These are phyloP conservation scores for Leishmania amazonensis DNA, from an alignment of 208 protist species.

Conservation along the genomic window DNA sequence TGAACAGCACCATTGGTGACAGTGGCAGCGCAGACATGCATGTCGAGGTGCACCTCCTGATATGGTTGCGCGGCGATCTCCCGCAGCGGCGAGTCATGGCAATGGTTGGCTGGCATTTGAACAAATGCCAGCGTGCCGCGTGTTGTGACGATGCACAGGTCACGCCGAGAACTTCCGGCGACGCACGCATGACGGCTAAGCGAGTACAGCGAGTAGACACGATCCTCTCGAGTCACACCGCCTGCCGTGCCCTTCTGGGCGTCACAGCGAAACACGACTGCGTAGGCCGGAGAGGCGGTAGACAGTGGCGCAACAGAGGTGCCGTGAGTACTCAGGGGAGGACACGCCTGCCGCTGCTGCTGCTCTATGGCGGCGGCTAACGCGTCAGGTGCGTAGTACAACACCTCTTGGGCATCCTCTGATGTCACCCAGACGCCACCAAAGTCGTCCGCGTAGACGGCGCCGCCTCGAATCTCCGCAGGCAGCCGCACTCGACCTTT, in stretches of 20 bases:
- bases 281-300: not conserved
- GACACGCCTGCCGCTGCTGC: not conserved
- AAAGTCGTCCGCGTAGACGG: slow-evolving; percentile 27
- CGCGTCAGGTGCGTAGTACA: slow-evolving; percentile 18
- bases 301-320: not conserved
- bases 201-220: slow-evolving; percentile 11
- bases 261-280: slow-evolving; percentile 2
- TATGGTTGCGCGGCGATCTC: slow-evolving; percentile 5
- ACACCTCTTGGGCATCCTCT: slow-evolving; percentile 9
- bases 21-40: slow-evolving; percentile 19
- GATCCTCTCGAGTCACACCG: not conserved
- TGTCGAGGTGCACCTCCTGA: slow-evolving; percentile 21
- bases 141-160: slow-evolving; percentile 18
- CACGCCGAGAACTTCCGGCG: not conserved
- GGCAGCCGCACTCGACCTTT: slow-evolving; percentile 15
- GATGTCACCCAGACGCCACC: slow-evolving; percentile 22
- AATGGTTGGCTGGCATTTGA: not conserved
- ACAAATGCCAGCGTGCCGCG: slow-evolving; percentile 13
- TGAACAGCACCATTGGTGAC: not conserved
- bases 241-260: not conserved
- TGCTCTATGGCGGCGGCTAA: slow-evolving; percentile 8
- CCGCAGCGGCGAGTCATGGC: not conserved
- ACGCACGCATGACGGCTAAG: not conserved
- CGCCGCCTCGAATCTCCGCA: not conserved
- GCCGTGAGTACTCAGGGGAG: not conserved